Base-by-base conservation (phyloP, 2,329 filamentous ascomycete species). In the Pseudocercospora fijiensis region DNA sequence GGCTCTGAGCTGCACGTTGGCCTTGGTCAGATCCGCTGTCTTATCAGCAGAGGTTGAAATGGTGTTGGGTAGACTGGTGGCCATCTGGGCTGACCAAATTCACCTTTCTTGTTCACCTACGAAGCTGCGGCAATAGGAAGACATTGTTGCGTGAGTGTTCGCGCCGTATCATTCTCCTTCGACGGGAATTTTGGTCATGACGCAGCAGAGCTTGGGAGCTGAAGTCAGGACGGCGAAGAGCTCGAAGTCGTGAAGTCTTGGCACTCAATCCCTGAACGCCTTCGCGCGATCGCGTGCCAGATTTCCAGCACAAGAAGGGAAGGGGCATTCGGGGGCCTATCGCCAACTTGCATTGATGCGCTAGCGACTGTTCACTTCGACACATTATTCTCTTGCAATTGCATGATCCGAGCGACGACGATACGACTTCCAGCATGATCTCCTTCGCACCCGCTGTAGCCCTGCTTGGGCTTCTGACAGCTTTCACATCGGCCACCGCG, bases 401-500 rank as follows among this genome's bases (percentile, higher is more conserved):
- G 8, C 8, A 56, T 24, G 27, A 22, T 33, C 8, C 53, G 18
- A 41, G 53, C 53, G 28, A 55, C 51, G 51, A 55, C 51, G 26
- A 55, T 30, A 55, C 51, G 51, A 55, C 11, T n/a, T 55, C 26
- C 51, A 55, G 51, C 26, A 75, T 75, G 72, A 66, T 74, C 55
- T 58, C 66, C 61, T 57, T 72, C 52, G 57, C 66, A 53, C 62
- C 70, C 26, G 60, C 75, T n/a, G 64, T 73, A 51, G 67, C 68
- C 66, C 67, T 76, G 11, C 56, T 85, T 71, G 86, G 89, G 81
- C 84, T 95, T 60, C 76, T 96, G 77, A 80, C 87, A 62, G 88
- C 89, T 65, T 82, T 90, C 65, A 90, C 89, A 59, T 88, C 90
- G 60, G 92, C 92, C 41, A 99, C 95, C 4, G 93, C 95, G 45